Evolutionary conservation across 2,329 filamentous ascomycete genomes (phyloP).

Genomic region (Penicillium psychrosexuale): DNA sequence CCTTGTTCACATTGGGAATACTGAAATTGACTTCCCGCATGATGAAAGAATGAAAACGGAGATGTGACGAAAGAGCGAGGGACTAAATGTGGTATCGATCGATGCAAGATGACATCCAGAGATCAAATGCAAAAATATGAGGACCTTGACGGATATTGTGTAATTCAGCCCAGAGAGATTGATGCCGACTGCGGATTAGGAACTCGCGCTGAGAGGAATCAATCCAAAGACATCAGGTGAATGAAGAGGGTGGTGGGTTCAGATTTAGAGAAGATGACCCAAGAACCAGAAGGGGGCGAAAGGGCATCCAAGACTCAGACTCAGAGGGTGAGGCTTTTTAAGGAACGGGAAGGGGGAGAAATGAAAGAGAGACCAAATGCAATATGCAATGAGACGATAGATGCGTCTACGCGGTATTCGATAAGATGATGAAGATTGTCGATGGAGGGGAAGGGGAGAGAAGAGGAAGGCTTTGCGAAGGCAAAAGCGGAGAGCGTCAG

Average conservation of each 20-base stretch:
- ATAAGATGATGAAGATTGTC: constrained; percentile 7
- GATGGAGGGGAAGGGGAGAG: constrained; percentile 14
- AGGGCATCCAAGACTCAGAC: not conserved
- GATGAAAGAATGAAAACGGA: constrained; percentile 45
- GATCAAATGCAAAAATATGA: constrained; percentile 8
- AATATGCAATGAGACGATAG: constrained; percentile 8
- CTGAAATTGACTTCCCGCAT: constrained; percentile 99
- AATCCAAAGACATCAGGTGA: constrained; percentile 22
- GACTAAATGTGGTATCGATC: constrained; percentile 3
- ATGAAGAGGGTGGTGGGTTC: constrained; percentile 1
- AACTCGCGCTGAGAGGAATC: constrained; percentile 9
- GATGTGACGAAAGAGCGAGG: not conserved
- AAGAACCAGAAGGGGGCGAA: constrained; percentile 10
- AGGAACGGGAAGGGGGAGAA: not conserved
- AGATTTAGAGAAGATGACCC: not conserved
- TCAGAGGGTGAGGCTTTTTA: not conserved
- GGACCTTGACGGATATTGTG: constrained; percentile 18
- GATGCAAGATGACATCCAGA: constrained; percentile 8
- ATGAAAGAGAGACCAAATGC: constrained; percentile 7
- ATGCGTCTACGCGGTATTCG: constrained; percentile 1
- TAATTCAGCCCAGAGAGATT: constrained; percentile 15
- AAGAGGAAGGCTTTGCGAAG: constrained; percentile 20
- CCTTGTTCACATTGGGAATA: constrained; percentile 99
- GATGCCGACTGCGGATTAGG: constrained; percentile 12
- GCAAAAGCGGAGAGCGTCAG: constrained; percentile 30